A percentile compares a stretch with the other conserved stretches of the same genome.
phyloP scores from a whole-genome alignment of 2,329 filamentous ascomycete species.

The Colletotrichum australisinense region DNA sequence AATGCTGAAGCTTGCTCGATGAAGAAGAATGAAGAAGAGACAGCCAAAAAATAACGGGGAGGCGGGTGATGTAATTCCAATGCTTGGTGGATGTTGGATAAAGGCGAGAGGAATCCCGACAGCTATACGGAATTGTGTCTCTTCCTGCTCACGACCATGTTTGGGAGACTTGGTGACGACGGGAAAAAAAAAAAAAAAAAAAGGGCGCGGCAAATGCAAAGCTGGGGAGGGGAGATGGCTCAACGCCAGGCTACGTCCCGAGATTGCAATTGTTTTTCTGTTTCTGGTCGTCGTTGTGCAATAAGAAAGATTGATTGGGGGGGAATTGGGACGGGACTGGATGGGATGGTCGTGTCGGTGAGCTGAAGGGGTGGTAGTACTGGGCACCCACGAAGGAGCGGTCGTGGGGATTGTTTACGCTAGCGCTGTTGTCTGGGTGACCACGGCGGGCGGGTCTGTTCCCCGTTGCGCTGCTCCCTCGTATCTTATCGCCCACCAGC shows the following conservation, averaged over 20 bases:
- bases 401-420: constrained; percentile 33
- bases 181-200: neutral
- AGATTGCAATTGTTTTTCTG: constrained; percentile 14
- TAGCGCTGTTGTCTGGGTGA: constrained; percentile 29
- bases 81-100: constrained; percentile 17
- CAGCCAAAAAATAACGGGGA: neutral
- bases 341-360: constrained; percentile 27
- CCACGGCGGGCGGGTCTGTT: neutral
- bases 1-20: neutral
- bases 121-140: constrained; percentile 7
- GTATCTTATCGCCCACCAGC: constrained; percentile 24
- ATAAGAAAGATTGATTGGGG: neutral
- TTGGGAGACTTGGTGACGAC: neutral
- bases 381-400: constrained; percentile 3
- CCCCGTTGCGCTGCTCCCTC: constrained; percentile 10
- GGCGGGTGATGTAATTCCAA: constrained; percentile 3
- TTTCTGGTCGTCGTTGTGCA: constrained; percentile 10
- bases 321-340: neutral
- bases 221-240: constrained; percentile 21
- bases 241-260: constrained; percentile 24
- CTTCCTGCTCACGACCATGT: constrained; percentile 25
- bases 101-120: constrained; percentile 11
- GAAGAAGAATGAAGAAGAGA: constrained; percentile 2
- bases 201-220: neutral
- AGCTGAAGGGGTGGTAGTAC: constrained; percentile 20